Conservation (phyloP, 352 stramenopile species). For the Phytophthora aleatoria region DNA sequence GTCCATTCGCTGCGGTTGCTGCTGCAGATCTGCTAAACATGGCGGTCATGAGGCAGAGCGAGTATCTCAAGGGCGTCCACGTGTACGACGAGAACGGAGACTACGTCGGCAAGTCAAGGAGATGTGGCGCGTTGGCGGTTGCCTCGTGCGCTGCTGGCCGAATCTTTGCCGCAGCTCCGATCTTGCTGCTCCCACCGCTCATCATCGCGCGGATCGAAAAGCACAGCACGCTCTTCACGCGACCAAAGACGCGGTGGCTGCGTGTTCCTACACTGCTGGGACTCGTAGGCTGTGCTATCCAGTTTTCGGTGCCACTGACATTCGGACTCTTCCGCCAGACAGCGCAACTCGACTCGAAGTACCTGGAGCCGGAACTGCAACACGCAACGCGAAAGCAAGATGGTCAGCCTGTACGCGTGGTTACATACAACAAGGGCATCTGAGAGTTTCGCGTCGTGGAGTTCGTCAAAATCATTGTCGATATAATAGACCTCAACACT, state of each 20-base stretch:
- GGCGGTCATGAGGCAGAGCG: constrained; percentile 84
- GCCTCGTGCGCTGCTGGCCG: constrained; percentile 75
- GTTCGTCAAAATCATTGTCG: too few relatives aligned
- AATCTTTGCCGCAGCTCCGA: constrained; percentile 83
- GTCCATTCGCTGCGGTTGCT: constrained; percentile 81
- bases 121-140: constrained; percentile 72
- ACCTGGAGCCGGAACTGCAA: constrained; percentile 71
- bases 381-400: constrained; percentile 43
- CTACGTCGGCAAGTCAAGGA: constrained; percentile 75
- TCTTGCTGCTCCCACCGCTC: constrained; percentile 77
- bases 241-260: constrained; percentile 45
- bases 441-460: constrained; percentile 8
- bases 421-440: constrained; percentile 88
- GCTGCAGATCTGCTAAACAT: constrained; percentile 87
- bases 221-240: constrained; percentile 39
- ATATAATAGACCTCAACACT: not conserved
- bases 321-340: constrained; percentile 88
- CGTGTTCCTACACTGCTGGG: constrained; percentile 70
- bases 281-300: constrained; percentile 77
- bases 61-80: constrained; percentile 81
- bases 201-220: constrained; percentile 61
- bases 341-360: constrained; percentile 62
- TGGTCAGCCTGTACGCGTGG: constrained; percentile 55
- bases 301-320: constrained; percentile 85
- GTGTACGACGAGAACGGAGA: constrained; percentile 85